Base-by-base conservation (phyloP, 1,284 basidiomycete genomes). In the Neolentinus lepideus region DNA sequence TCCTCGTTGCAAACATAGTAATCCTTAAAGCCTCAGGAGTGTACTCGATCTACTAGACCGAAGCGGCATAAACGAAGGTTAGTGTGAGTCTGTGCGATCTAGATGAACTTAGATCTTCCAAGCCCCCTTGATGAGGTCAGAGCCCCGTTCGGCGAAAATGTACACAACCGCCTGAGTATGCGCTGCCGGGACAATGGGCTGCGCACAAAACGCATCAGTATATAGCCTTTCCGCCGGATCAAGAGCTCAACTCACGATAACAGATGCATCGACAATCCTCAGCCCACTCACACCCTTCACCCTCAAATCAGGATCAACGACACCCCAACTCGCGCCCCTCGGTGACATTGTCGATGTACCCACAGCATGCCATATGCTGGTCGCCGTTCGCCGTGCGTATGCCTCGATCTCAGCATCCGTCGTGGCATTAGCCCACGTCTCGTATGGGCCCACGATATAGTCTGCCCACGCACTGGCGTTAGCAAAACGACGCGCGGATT, bases 261-360 rank as follows among this genome's bases (percentile, higher is more conserved):
- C 62, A 50, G 62, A 64, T 14, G 66, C 66, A 57, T 68, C 67
- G 16, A 69, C 62, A 19, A 68, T 54, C 0, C 65, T 48, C 48
- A 69, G 56, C 1, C 65, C 66, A 3, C 51, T 26, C 10, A 59
- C 56, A 6, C 62, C 62, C 55, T 64, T 65, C 19, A 69, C 65
- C 8, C 36, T 58, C 51, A 68, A 33, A 29, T 66, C 59, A 12
- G 68, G 62, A 47, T 65, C 59, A 1, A 68, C 63, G 27, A 68
- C 68, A 9, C 62, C 54, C 25, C 36, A 45, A 19, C 22, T 4
- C 43, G 57, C 58, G 33, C 56, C 52, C 35, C 22, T 24, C 6
- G 57, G 6, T 3, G 59, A 55, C 67, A 69, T 69, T 8, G 55
- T 33, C 9, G 65, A 63, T 1, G 64, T 68, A 14, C 64, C 61